Base-by-base conservation (phyloP, 1,284 basidiomycete genomes). In the Xerocomus minutiporus region DNA sequence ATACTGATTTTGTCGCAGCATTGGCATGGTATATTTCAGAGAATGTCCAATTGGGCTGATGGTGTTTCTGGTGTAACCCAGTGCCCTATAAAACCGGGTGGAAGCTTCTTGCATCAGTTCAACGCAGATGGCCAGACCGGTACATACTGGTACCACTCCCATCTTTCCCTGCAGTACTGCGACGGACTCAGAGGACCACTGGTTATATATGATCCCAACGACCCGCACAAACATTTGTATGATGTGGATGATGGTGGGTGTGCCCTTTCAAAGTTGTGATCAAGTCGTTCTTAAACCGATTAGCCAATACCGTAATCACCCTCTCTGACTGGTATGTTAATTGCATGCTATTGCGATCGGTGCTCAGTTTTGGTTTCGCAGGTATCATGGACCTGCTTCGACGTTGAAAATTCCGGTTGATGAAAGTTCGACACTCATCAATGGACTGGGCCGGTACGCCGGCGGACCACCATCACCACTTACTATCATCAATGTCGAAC, bases 171-270 rank as follows among this genome's bases (percentile, higher is more conserved):
- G 20, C 61, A 61, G 38, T 65, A 65, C 31, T 64, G 72, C 48
- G 74, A 77, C 54, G 74, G 75, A 11, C 62, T 76, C 34, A 67
- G 77, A 42, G 77, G 77, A 7, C 62, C 68, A 3, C 50, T 78
- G 5, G 71, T 79, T 6, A 62, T 78, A 40, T 78, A 79, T 51
- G 76, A 79, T 55, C 69, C 64, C 1, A n/a, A 70, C 3, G 77
- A 78, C 55, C 20, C 20, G 20, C 20, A 20, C 20, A 20, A 20
- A 20, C 20, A 20, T 20, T 20, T 20, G 20, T 20, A 20, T 20
- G 20, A 20, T 20, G 20, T 20, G 20, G 20, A 20, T 20, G 20
- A 20, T 20, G 20, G 20, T 20, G 20, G 20, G 20, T 20, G 20
- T 20, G 20, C 20, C 20, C 20, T 20, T 20, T 20, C 20, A 20